Percentiles rank a stretch among this genome's conserved stretches.
Evolutionary conservation across 1,139 yeast species (phyloP).

Genomic region (Protomyces macrosporus): DNA sequence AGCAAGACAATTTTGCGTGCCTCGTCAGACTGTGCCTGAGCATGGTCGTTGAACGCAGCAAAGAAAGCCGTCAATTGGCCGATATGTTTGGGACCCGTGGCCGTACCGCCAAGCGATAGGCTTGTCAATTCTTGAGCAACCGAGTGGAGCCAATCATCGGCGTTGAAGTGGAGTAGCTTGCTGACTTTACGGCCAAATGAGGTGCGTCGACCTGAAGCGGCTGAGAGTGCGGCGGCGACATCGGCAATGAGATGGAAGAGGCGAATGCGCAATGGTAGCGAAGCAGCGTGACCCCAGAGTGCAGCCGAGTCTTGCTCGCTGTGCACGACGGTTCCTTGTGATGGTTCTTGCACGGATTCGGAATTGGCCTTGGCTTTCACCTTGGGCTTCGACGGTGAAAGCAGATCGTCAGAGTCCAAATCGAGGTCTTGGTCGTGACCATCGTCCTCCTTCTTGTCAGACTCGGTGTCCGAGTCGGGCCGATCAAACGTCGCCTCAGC

Average conservation of each 20-base stretch:
- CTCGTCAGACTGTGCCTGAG: neutral
- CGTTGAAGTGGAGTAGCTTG: neutral
- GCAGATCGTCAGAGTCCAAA: neutral
- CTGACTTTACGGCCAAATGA: neutral
- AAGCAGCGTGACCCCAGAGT: neutral
- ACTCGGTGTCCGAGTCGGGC: neutral
- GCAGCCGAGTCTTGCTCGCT: neutral
- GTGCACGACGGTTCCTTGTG: neutral
- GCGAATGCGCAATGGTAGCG: neutral
- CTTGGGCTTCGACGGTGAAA: too few relatives aligned
- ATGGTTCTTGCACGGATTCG: neutral
- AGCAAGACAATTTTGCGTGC: neutral
- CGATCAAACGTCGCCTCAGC: neutral
- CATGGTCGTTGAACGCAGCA: neutral
- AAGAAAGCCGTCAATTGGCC: neutral
- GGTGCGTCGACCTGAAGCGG: neutral
- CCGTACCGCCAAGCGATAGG: neutral
- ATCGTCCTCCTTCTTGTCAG: neutral
- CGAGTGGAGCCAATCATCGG: neutral
- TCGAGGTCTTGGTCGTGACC: neutral
- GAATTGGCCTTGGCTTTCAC: too few relatives aligned
- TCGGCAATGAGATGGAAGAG: neutral
- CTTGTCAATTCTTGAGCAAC: neutral
- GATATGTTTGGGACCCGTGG: neutral
- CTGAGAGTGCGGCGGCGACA: neutral